A percentile compares a stretch with the other conserved stretches of the same genome.
Conservation (phyloP, 768 basidiomycete species). For the Trametes gibbosa region DNA sequence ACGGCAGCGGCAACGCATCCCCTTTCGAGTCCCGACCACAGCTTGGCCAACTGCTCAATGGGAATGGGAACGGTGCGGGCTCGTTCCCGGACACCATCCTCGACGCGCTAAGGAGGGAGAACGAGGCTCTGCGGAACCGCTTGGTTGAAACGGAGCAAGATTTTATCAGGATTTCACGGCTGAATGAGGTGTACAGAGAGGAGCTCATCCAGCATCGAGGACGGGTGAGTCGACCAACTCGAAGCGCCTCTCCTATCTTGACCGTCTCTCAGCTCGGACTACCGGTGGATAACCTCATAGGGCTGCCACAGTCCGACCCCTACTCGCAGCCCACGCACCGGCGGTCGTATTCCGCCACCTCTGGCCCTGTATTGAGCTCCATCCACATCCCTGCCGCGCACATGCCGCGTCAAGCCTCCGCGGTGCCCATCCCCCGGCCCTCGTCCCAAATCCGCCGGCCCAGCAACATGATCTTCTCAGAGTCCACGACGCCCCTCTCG, state of each 20-base stretch:
- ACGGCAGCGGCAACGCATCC: slow-evolving; percentile 26
- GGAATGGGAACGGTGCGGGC: slow-evolving; percentile 19
- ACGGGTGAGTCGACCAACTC: slow-evolving; percentile 50
- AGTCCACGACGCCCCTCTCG: slow-evolving; percentile 60
- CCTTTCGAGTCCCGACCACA: slow-evolving; percentile 21
- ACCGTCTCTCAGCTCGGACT: slow-evolving; percentile 54
- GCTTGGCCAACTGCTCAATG: slow-evolving; percentile 6
- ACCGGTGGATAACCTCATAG: slow-evolving; percentile 76
- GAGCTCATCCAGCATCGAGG: slow-evolving; percentile 77
- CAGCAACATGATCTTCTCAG: slow-evolving; percentile 39
- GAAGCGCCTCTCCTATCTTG: not conserved
- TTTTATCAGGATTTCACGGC: slow-evolving; percentile 65
- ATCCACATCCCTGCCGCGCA: slow-evolving; percentile 31
- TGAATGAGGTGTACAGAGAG: slow-evolving; percentile 84
- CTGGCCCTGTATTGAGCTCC: slow-evolving; percentile 47
- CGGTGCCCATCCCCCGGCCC: slow-evolving; percentile 76
- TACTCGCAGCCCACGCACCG: slow-evolving; percentile 71
- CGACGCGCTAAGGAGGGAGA: slow-evolving; percentile 75
- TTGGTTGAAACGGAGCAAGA: slow-evolving; percentile 76
- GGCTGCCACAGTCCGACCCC: slow-evolving; percentile 62
- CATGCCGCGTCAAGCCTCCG: slow-evolving; percentile 39
- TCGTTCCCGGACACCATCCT: slow-evolving; percentile 59
- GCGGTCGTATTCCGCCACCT: slow-evolving; percentile 42
- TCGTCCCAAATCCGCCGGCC: slow-evolving; percentile 63
- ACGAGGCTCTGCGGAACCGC: slow-evolving; percentile 65